Conservation (phyloP, 768 basidiomycete genomes). For the Lactarius indigo region DNA sequence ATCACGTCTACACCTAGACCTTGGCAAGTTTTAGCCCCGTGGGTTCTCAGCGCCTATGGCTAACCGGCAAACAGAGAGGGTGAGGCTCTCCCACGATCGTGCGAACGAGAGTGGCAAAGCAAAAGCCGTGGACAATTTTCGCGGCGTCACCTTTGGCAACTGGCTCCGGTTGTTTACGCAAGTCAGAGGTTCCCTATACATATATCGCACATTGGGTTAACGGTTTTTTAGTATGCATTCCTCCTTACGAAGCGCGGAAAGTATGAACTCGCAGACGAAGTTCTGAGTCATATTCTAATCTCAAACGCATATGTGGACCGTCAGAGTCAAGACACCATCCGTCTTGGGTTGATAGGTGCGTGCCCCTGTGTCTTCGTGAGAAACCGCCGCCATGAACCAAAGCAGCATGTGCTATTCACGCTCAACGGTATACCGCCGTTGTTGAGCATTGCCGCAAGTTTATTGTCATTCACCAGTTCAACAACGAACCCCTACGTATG, state of each 20-base stretch:
- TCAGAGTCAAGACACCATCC: conserved; percentile 63
- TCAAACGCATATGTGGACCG: conserved; percentile 71
- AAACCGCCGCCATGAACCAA: neutral
- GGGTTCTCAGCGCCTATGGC: neutral
- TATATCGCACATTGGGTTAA: neutral
- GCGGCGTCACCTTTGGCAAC: conserved; percentile 76
- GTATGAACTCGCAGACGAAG: conserved; percentile 65
- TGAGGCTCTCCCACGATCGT: conserved; percentile 49
- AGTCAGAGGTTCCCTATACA: conserved; percentile 38
- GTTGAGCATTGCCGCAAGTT: conserved; percentile 78
- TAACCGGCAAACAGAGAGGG: conserved; percentile 44
- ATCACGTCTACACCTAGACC: conserved; percentile 68
- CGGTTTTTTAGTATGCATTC: conserved; percentile 64
- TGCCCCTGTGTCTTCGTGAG: conserved; percentile 2
- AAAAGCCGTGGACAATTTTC: conserved; percentile 61
- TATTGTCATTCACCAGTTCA: conserved; percentile 73
- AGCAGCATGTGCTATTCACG: conserved; percentile 69
- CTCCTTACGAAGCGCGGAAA: conserved; percentile 59
- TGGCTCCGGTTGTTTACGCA: conserved; percentile 88
- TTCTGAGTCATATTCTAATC: conserved; percentile 67
- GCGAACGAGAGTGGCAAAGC: conserved; percentile 39
- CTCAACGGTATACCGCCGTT: conserved; percentile 51
- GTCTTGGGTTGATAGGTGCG: conserved; percentile 74
- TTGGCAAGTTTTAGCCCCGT: conserved; percentile 44
- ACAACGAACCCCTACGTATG: conserved; percentile 81